Percentiles rank a stretch among this genome's conserved stretches.
Conservation (phyloP, 2,329 filamentous ascomycete genomes). For the Verticillium zaregamsianum region DNA sequence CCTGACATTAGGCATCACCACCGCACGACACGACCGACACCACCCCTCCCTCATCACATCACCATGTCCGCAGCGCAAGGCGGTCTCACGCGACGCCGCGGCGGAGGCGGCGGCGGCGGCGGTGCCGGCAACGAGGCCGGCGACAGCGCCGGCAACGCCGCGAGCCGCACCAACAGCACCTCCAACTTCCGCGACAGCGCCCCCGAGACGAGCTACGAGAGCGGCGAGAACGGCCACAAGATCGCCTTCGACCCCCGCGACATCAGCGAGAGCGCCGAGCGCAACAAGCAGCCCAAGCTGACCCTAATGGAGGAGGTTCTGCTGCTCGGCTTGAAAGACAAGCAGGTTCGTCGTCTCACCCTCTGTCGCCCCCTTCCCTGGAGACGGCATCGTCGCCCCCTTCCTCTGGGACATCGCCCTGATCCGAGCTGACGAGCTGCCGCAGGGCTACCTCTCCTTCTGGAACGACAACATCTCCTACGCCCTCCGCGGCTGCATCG, state of each 20-base stretch:
- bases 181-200: constrained; percentile 48
- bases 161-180: constrained; percentile 56
- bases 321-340: constrained; percentile 93
- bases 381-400: no score
- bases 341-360: constrained; percentile 62
- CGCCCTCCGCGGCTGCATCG: constrained; percentile 93
- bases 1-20: neutral
- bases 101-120: constrained; percentile 42
- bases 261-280: constrained; percentile 93
- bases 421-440: neutral
- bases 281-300: constrained; percentile 96
- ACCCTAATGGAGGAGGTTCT: constrained; percentile 99
- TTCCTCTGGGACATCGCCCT: no score
- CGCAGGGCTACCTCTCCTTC: constrained; percentile 97
- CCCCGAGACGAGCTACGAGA: constrained; percentile 83
- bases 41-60: constrained; percentile 6
- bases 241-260: constrained; percentile 97
- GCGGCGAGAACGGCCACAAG: constrained; percentile 93
- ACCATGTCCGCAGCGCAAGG: constrained; percentile 4
- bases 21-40: neutral
- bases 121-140: constrained; percentile 55
- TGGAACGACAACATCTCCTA: constrained; percentile 99
- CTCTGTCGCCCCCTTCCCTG: neutral
- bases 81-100: constrained; percentile 61
- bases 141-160: constrained; percentile 51